A percentile compares a stretch with the other conserved stretches of the same genome.
Evolutionary conservation across 805 yeast species (phyloP).

Genomic region (Sporopachydermia quercuum): DNA sequence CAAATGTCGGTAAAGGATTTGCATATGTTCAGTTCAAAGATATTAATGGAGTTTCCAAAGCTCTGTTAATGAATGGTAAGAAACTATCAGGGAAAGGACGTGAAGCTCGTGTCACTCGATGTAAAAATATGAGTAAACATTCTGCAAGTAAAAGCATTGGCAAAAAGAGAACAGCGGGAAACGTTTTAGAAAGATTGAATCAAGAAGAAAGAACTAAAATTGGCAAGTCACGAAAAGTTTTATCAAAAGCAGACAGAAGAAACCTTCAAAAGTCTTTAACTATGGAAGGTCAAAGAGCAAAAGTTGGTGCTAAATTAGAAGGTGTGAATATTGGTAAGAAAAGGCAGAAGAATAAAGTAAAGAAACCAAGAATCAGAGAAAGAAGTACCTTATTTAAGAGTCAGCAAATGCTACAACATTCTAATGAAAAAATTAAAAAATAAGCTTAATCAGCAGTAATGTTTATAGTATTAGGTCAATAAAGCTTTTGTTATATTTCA

Average conservation of each 20-base stretch:
- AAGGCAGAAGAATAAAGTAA: slow-evolving; percentile 22
- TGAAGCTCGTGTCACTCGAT: slow-evolving; percentile 63
- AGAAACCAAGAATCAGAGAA: slow-evolving; percentile 45
- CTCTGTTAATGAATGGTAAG: slow-evolving; percentile 62
- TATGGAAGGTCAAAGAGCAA: slow-evolving; percentile 69
- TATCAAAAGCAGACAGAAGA: slow-evolving; percentile 71
- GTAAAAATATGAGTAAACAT: slow-evolving; percentile 26
- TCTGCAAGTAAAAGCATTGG: slow-evolving; percentile 7
- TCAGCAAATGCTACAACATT: slow-evolving; percentile 11
- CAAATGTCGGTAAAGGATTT: slow-evolving; percentile 94
- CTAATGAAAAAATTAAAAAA: background rate
- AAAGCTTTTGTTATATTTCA: too few relatives aligned
- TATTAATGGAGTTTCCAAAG: slow-evolving; percentile 49
- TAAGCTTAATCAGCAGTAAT: too few relatives aligned
- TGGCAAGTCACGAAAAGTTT: slow-evolving; percentile 63
- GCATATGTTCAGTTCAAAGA: slow-evolving; percentile 88
- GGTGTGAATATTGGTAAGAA: slow-evolving; percentile 44
- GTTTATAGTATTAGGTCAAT: too few relatives aligned
- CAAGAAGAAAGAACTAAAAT: slow-evolving; percentile 61
- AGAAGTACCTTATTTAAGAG: slow-evolving; percentile 37
- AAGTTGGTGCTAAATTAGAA: slow-evolving; percentile 43
- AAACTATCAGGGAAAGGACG: slow-evolving; percentile 33
- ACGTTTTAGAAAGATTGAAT: slow-evolving; percentile 24
- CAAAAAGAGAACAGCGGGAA: slow-evolving; percentile 15
- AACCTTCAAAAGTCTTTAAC: slow-evolving; percentile 40